Percentiles rank a stretch among this genome's conserved stretches.
Evolutionary conservation across 164 flowering plant genomes (phyloP).

Genomic region (Liquidambar formosana): DNA sequence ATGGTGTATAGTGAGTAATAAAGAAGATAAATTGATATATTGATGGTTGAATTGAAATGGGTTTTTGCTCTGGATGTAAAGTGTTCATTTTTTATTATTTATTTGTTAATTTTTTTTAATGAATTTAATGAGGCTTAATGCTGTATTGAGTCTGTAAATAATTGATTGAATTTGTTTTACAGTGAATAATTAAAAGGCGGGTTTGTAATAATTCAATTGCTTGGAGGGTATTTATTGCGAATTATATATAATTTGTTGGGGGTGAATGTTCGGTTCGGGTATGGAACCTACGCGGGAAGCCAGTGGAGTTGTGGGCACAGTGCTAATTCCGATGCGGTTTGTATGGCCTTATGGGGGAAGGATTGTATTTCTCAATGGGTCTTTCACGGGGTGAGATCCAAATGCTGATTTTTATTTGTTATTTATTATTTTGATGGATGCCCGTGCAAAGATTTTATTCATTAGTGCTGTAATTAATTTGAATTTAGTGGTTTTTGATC

Average conservation of each 20-base stretch:
- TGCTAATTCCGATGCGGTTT: constrained; percentile 49
- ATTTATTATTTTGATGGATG: background rate
- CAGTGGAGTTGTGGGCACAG: constrained; percentile 24
- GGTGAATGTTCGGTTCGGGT: constrained; percentile 26
- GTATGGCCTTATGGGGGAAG: constrained; percentile 65
- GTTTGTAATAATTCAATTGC: background rate
- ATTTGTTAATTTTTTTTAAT: background rate
- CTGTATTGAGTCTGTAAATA: background rate
- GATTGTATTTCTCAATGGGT: constrained; percentile 45
- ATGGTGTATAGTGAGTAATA: background rate
- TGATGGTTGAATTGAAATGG: background rate
- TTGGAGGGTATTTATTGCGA: background rate
- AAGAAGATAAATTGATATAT: background rate
- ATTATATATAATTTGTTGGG: background rate
- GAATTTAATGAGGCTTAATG: background rate
- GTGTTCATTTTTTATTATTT: background rate
- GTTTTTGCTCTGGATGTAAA: background rate
- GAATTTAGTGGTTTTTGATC: background rate
- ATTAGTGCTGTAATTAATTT: background rate
- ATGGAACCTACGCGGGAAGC: constrained; percentile 44
- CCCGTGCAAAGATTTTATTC: background rate
- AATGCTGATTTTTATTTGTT: background rate
- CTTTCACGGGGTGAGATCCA: constrained; percentile 49
- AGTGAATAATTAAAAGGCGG: background rate
- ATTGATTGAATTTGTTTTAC: constrained; percentile 9